These are phyloP conservation scores for Candolleomyces aberdarensis DNA, from an alignment of 768 basidiomycete species.

Conservation along the genomic window DNA sequence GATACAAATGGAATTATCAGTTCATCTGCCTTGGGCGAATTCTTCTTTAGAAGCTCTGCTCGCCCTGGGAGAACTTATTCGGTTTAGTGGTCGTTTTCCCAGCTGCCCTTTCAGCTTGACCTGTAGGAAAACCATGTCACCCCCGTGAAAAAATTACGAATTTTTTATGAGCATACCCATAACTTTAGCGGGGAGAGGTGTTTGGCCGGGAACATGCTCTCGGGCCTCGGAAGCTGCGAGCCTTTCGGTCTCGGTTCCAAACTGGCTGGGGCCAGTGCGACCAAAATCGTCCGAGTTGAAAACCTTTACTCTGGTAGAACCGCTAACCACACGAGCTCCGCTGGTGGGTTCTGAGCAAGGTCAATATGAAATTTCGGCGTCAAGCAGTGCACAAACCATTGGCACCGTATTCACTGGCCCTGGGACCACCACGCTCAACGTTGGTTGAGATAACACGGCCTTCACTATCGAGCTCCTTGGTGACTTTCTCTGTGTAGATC, in stretches of 20 bases:
- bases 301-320: neutral
- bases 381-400: too few relatives aligned
- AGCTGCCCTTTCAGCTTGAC: neutral
- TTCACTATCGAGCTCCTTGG: conserved; percentile 2
- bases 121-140: neutral
- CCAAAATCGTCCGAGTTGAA: conserved; percentile 1
- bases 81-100: conserved; percentile 1
- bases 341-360: neutral
- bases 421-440: neutral
- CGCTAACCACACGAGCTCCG: neutral
- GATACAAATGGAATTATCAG: neutral
- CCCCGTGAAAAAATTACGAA: too few relatives aligned
- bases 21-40: neutral
- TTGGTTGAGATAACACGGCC: conserved; percentile 2
- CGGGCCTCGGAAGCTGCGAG: neutral
- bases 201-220: neutral
- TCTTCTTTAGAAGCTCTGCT: neutral
- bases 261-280: neutral
- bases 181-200: too few relatives aligned
- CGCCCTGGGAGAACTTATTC: neutral
- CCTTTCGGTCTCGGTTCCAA: neutral
- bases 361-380: neutral
- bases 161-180: too few relatives aligned
- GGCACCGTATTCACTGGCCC: neutral
- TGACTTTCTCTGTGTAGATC: conserved; percentile 5